Percentiles rank a stretch among this genome's conserved stretches.
Conservation (phyloP, 2,329 filamentous ascomycete genomes). For the Camillea tinctor region DNA sequence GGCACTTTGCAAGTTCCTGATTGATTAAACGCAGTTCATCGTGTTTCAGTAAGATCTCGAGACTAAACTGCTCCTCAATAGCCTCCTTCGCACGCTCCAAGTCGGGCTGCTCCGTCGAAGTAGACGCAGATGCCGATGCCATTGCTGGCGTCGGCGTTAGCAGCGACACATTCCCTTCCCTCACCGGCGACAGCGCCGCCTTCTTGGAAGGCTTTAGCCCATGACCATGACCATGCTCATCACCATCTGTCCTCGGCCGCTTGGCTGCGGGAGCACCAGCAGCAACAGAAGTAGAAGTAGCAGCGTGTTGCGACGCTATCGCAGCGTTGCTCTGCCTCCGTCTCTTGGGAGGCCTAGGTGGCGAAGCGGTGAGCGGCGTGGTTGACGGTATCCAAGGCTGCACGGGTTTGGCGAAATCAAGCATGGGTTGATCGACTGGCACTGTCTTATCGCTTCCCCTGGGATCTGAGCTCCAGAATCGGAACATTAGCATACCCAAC, state of each 20-base stretch:
- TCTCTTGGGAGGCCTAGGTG: constrained; percentile 31
- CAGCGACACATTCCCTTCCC: constrained; percentile 11
- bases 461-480: constrained; percentile 59
- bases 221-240: constrained; percentile 17
- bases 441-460: constrained; percentile 55
- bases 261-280: constrained; percentile 37
- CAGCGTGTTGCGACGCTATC: constrained; percentile 30
- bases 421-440: constrained; percentile 42
- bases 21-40: constrained; percentile 92
- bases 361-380: constrained; percentile 20
- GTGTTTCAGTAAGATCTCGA: constrained; percentile 92
- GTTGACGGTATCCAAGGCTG: constrained; percentile 34
- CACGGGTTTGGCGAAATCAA: constrained; percentile 34
- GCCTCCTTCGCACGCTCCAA: constrained; percentile 63
- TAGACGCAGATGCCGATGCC: constrained; percentile 5
- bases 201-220: constrained; percentile 32
- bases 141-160: background rate
- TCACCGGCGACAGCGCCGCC: constrained; percentile 23
- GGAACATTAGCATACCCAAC: constrained; percentile 56
- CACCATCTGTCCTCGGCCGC: constrained; percentile 41
- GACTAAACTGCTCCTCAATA: constrained; percentile 83
- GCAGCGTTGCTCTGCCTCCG: constrained; percentile 33
- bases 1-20: constrained; percentile 93
- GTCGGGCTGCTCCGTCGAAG: constrained; percentile 28
- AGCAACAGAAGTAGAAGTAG: constrained; percentile 27